A percentile compares a stretch with the other conserved stretches of the same genome.
Evolutionary conservation across 331 rosid species (phyloP).

Genomic region (Cydonia oblonga): DNA sequence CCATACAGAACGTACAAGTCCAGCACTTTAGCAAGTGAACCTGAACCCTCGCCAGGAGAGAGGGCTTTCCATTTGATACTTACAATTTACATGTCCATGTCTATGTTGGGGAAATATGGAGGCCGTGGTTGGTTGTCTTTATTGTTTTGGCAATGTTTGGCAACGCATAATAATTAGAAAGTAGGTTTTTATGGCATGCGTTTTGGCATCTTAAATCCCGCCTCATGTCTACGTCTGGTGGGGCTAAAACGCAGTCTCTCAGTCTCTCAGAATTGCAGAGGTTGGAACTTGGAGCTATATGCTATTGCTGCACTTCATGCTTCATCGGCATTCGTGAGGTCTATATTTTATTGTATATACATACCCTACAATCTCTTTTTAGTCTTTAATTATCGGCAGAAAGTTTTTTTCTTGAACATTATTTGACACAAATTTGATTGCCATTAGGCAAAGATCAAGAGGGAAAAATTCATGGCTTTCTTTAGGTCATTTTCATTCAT

Average conservation of each 20-base stretch:
- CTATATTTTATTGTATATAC: neutral
- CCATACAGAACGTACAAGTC: neutral
- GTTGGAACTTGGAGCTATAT: conserved; percentile 61
- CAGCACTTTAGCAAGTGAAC: neutral
- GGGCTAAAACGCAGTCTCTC: conserved; percentile 17
- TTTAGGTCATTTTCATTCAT: neutral
- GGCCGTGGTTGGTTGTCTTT: conserved; percentile 20
- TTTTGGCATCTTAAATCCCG: conserved; percentile 15
- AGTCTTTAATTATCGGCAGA: neutral
- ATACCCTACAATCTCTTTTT: neutral
- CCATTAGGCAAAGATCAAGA: neutral
- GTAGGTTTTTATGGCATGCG: neutral
- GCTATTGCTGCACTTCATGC: neutral
- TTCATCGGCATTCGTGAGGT: conserved; percentile 27
- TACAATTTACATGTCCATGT: neutral
- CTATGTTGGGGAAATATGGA: neutral
- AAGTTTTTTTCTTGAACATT: neutral
- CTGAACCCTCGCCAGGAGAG: neutral
- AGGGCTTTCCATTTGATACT: neutral
- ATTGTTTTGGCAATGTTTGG: conserved; percentile 14
- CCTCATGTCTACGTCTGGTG: conserved; percentile 22
- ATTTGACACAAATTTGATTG: neutral
- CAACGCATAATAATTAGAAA: neutral
- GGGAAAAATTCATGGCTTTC: neutral
- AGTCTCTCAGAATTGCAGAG: conserved; percentile 15